Base-by-base conservation (phyloP, 495 filamentous ascomycete species). In the Saxispiralis lemnorum region DNA sequence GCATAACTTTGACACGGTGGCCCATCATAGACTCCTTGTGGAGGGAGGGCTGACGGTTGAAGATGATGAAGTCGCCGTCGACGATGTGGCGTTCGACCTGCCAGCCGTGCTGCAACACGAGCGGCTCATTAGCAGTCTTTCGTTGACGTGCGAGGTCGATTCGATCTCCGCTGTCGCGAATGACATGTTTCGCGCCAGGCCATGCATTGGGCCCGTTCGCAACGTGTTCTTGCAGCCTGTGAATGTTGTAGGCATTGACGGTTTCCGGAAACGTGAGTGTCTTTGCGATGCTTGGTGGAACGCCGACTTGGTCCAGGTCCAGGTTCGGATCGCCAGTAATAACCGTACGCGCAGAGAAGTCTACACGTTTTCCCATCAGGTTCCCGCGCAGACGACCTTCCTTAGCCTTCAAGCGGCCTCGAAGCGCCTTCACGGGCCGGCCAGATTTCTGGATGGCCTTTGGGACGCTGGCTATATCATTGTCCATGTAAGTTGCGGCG, bases 1-100 rank as follows among this genome's bases (percentile, higher is more conserved):
- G 89, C 89, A 99, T 94, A 34, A 99, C 89, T 28, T 78, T 77
- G 32, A 99, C 88, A 41, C 86, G 75, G 65, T 99, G 89, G 62
- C 83, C 89, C 89, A 99, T 99, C 89, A 99, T 99, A 47, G 89
- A 96, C 56, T 99, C 89, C 61, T 99, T 99, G 68, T 99, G 89
- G 48, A 99, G 71, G 7, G 89, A 99, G 0, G 89, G 89, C 56
- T 99, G 89, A 61, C 89, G 89, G 59, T 99, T 99, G 70, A 99
- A 99, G 56, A 99, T 82, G 65, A 99, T 96, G 45, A 79, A 92
- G 62, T 99, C 89, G 32, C 87, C 89, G 55, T 94, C 82, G 47
- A 89, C 75, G 39, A 99, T 73, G 59, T 99, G 89, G 30, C 89
- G 78, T 62, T 99, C 89, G 17, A 99, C 89, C 55, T 93, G 94